These are phyloP conservation scores for Ligustrum vulgare DNA, from an alignment of 257 asterid genomes.

Conservation along the genomic window DNA sequence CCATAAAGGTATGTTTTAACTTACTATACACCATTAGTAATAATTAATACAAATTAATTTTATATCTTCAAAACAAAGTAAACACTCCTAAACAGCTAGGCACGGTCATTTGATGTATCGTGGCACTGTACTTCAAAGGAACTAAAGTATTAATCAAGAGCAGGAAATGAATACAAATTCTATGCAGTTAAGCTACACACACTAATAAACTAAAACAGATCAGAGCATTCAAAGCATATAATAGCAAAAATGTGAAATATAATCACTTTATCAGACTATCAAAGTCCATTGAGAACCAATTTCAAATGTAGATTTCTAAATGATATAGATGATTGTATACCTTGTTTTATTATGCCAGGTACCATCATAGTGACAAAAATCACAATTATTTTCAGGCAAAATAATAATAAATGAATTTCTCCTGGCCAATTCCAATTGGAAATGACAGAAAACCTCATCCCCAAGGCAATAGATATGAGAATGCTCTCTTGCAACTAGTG, in stretches of 20 bases:
- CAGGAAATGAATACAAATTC: too few species aligned
- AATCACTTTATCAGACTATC: not conserved
- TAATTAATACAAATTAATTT: too few species aligned
- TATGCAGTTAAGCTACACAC: too few species aligned
- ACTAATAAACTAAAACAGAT: too few species aligned
- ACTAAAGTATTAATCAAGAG: too few species aligned
- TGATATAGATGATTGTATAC: not conserved
- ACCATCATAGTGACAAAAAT: not conserved
- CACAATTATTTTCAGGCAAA: not conserved
- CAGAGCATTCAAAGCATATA: not conserved
- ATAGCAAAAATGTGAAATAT: not conserved
- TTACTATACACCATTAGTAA: too few species aligned
- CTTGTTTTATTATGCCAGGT: too few species aligned
- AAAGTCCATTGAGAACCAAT: not conserved
- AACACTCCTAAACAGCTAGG: not conserved
- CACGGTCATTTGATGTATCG: not conserved
- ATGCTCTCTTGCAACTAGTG: constrained; percentile 12
- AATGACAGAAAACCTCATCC: constrained; percentile 30
- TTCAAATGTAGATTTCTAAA: not conserved
- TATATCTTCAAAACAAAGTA: not conserved
- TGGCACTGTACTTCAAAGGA: not conserved
- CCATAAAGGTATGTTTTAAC: too few species aligned
- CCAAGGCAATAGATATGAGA: constrained; percentile 37
- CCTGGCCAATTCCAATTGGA: constrained; percentile 37
- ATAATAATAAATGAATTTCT: constrained; percentile 15